Conservation (phyloP, 2,329 filamentous ascomycete species). For the Emergomyces pasteurianus region DNA sequence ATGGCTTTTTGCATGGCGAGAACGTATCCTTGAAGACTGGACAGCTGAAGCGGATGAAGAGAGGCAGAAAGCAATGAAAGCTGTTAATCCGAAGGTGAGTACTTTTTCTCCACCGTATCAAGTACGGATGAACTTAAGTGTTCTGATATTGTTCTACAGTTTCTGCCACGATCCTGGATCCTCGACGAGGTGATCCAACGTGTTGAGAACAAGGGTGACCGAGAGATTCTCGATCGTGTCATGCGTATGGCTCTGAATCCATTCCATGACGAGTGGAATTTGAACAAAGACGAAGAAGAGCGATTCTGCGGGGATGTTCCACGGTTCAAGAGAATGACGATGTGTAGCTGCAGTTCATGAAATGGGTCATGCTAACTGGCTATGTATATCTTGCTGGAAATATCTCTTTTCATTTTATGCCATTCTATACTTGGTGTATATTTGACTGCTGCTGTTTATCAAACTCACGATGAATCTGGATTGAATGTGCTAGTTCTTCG, state of each 20-base stretch:
- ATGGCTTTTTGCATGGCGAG: conserved; percentile 74
- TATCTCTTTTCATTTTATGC: background rate
- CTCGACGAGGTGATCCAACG: conserved; percentile 84
- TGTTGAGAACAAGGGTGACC: conserved; percentile 73
- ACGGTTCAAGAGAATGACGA: conserved; percentile 62
- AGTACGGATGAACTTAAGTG: background rate
- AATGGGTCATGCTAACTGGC: background rate
- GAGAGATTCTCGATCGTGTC: conserved; percentile 61
- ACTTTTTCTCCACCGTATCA: background rate
- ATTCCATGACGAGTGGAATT: conserved; percentile 58
- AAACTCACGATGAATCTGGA: background rate
- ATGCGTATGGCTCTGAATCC: conserved; percentile 77
- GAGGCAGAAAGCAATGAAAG: conserved; percentile 63
- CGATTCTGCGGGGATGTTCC: conserved; percentile 82
- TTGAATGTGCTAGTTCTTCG: background rate
- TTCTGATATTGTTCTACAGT: conserved; percentile 33
- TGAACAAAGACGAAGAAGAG: conserved; percentile 60
- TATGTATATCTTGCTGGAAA: background rate
- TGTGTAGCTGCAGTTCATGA: conserved; percentile 92
- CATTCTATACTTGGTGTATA: background rate
- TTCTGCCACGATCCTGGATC: conserved; percentile 81
- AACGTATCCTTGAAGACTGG: conserved; percentile 66
- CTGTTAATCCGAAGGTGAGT: conserved; percentile 65
- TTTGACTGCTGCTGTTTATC: background rate
- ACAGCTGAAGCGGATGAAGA: conserved; percentile 48